Evolutionary conservation across 164 flowering plant genomes (phyloP).

Genomic region (Paratinospora sagittata): DNA sequence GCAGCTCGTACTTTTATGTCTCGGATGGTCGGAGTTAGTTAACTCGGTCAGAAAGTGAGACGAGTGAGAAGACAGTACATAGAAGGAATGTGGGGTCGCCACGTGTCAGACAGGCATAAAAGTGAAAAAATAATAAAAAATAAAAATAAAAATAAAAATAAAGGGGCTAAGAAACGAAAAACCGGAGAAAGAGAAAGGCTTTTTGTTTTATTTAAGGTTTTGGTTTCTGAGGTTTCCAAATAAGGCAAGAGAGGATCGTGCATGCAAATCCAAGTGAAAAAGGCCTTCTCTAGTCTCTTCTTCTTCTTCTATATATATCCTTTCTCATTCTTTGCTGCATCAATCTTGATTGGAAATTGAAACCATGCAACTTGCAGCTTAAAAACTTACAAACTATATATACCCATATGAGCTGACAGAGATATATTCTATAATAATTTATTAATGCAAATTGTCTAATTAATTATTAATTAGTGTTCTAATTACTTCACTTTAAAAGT

Average conservation of each 20-base stretch:
- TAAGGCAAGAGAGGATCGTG: constrained; percentile 16
- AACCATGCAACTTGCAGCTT: neutral
- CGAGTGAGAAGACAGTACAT: neutral
- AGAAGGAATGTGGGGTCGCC: neutral
- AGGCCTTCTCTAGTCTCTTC: neutral
- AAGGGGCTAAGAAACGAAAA: neutral
- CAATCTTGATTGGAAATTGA: neutral
- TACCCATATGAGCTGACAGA: too few relatives aligned
- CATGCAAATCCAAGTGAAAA: constrained; percentile 15
- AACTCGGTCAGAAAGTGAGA: neutral
- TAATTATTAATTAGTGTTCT: too few relatives aligned
- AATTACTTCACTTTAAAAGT: too few relatives aligned
- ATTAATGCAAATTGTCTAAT: too few relatives aligned
- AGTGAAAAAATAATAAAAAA: neutral
- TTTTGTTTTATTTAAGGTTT: neutral
- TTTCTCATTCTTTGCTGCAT: too few relatives aligned
- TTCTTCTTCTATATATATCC: neutral
- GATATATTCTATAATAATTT: too few relatives aligned
- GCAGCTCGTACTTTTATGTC: neutral
- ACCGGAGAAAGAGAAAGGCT: neutral
- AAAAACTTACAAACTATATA: neutral
- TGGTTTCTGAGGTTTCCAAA: constrained; percentile 17
- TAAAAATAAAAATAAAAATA: too few relatives aligned
- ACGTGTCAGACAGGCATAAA: constrained; percentile 4
- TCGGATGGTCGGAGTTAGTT: neutral